Percentiles rank a stretch among this genome's conserved stretches.
Conservation (phyloP, 208 protist genomes). For the Blastocrithidia nonstop region DNA sequence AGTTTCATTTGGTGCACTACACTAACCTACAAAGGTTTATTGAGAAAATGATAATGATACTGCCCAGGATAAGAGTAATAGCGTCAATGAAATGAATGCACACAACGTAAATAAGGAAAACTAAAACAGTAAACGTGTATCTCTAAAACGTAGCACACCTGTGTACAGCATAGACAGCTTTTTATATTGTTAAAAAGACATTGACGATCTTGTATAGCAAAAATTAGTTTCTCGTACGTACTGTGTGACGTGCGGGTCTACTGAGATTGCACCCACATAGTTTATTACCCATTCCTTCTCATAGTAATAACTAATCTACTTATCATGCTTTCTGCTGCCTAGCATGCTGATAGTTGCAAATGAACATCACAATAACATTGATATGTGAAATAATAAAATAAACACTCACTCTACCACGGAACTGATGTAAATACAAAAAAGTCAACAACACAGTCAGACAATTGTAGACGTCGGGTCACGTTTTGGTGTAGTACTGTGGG, state of each 20-base stretch:
- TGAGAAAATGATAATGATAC: too few species aligned
- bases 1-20: too few species aligned
- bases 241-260: slow-evolving; percentile 43
- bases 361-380: too few species aligned
- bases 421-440: background rate
- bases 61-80: too few species aligned
- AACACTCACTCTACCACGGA: slow-evolving; percentile 7
- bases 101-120: too few species aligned
- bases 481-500: slow-evolving; percentile 47
- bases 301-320: slow-evolving; percentile 57
- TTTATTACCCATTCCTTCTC: slow-evolving; percentile 82
- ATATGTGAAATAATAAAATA: too few species aligned
- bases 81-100: too few species aligned
- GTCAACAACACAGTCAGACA: background rate
- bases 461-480: slow-evolving; percentile 68
- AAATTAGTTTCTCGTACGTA: slow-evolving; percentile 39
- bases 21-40: too few species aligned
- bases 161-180: slow-evolving; percentile 64
- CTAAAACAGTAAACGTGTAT: too few species aligned
- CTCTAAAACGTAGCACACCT: too few species aligned
- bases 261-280: slow-evolving; percentile 27
- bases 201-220: slow-evolving; percentile 31
- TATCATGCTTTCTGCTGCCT: slow-evolving; percentile 50
- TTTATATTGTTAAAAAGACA: slow-evolving; percentile 50
- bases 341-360: too few species aligned